Conservation (phyloP, 2,329 filamentous ascomycete genomes). For the Fusarium sp. region DNA sequence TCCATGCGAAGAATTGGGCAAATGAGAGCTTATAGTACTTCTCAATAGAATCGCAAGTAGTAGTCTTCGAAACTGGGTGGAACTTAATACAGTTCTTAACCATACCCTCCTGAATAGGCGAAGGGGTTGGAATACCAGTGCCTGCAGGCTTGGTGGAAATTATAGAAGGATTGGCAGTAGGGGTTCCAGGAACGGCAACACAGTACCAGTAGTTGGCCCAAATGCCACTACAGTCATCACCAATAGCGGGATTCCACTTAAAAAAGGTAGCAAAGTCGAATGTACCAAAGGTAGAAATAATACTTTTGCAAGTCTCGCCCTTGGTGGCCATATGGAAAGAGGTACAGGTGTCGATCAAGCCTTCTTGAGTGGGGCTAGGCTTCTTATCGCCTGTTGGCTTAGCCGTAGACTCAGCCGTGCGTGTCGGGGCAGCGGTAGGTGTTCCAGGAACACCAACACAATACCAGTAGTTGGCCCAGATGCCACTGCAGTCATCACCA, state of each 20-base stretch:
- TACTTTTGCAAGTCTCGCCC: no score
- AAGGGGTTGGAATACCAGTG: not conserved
- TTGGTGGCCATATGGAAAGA: no score
- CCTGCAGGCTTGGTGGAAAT: not conserved
- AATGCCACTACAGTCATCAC: not conserved
- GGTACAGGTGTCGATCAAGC: no score
- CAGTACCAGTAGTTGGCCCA: not conserved
- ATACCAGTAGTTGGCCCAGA: no score
- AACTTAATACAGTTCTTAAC: constrained; percentile 24
- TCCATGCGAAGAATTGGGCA: constrained; percentile 2
- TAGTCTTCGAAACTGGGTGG: not conserved
- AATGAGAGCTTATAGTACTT: not conserved
- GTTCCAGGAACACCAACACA: no score
- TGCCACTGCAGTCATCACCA: no score
- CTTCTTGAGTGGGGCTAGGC: no score
- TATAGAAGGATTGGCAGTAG: fast-evolving
- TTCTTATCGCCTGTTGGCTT: no score
- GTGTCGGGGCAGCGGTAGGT: no score
- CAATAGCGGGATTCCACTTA: not conserved
- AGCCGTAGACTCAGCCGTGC: fast-evolving
- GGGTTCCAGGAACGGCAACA: not conserved
- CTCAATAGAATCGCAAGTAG: constrained; percentile 1
- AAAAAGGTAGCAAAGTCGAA: no score
- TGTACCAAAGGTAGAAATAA: no score
- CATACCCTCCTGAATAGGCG: constrained; percentile 2